Evolutionary conservation across 768 basidiomycete genomes (phyloP), one percentile per base, ranked within the genome.

Genomic region (Trametes coccinea): DNA sequence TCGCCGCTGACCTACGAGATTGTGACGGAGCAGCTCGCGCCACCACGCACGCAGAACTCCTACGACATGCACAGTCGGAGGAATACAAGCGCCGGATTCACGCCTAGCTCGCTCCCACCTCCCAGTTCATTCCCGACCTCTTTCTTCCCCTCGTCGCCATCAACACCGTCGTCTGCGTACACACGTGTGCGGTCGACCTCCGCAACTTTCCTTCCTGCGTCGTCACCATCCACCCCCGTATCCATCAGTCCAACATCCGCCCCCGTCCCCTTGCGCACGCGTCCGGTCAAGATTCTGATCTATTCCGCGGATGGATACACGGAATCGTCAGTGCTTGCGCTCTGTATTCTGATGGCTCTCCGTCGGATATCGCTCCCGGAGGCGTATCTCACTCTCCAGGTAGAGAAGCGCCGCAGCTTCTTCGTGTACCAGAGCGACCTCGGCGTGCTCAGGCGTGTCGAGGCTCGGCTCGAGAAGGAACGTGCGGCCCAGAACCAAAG

Each of bases 261-360:
- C 30, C 59, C 57, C 33, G 59, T 62, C 53, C 43, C 66, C 29
- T 39, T 73, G 31, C 83, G 80, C 62, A 82, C 83, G 31, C 79
- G 74, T 58, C 90, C 89, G 5, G 77, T 87, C 56, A 92, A 92
- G 70, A 77, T 95, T 56, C 81, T 95, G 63, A 73, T 95, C 31
- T 91, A 93, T 73, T 90, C 88, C 16, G 83, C 88, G 16, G 93
- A 95, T 72, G 93, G 92, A 51, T 94, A 96, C 77, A 98, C 96
- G 27, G 95, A 98, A 74, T 90, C 92, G 9, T 90, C 89, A 29
- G 86, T 95, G 5, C 86, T 93, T 54, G 95, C 94, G 22, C 79
- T 98, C 55, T 85, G 86, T 64, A 83, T 96, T 53, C 78, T 97
- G 63, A 98, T 98, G 95, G 84, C 84, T 29, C 76, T 87, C 54